These are phyloP conservation scores for Fraxinus platypoda DNA, from an alignment of 305 asterid species.

Conservation along the genomic window DNA sequence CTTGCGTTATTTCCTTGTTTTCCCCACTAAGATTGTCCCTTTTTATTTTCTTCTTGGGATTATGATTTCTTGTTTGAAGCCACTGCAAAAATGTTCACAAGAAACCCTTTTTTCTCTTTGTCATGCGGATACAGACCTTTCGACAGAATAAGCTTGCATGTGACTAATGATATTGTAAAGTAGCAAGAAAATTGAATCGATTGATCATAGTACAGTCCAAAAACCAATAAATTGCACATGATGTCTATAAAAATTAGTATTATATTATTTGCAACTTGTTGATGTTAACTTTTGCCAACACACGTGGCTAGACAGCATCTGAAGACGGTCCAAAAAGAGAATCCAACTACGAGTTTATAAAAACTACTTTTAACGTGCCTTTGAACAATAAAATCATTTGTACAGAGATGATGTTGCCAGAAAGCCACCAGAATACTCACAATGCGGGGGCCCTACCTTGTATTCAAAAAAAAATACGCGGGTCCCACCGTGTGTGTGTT, in stretches of 20 bases:
- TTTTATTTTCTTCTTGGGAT: not conserved
- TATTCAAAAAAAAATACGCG: too few species aligned
- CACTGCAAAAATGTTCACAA: slow-evolving; percentile 36
- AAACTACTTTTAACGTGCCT: not conserved
- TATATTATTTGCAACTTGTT: slow-evolving; percentile 33
- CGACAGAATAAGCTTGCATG: slow-evolving; percentile 40
- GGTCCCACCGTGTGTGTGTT: too few species aligned
- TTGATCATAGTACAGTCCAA: slow-evolving; percentile 23
- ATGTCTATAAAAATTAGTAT: not conserved
- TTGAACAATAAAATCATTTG: not conserved
- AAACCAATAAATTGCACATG: slow-evolving; percentile 22
- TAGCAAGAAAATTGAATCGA: not conserved
- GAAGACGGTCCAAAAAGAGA: slow-evolving; percentile 18
- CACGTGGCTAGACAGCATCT: slow-evolving; percentile 21
- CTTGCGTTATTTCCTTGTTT: not conserved
- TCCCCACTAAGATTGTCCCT: too few species aligned
- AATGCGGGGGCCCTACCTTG: too few species aligned
- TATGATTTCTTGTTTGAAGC: not conserved
- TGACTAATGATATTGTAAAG: slow-evolving; percentile 30
- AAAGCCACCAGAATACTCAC: too few species aligned
- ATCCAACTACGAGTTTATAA: slow-evolving; percentile 11
- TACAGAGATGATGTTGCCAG: too few species aligned
- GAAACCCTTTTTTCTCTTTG: slow-evolving; percentile 4
- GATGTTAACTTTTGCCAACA: slow-evolving; percentile 29
- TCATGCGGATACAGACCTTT: slow-evolving; percentile 35